Conservation (phyloP, 306 rosid species). For the Fagus sylvatica region DNA sequence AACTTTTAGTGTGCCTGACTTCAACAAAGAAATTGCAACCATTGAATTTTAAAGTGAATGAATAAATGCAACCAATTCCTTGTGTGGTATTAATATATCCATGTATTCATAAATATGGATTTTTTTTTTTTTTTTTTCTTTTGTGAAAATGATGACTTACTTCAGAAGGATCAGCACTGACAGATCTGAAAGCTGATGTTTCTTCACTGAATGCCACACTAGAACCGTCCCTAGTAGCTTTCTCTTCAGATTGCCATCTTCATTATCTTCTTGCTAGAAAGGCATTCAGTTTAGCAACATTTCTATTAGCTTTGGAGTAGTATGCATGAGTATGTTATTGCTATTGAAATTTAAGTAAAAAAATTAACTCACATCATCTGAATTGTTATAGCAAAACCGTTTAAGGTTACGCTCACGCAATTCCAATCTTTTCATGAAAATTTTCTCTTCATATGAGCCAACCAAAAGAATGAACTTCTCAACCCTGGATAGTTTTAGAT, state of each 20-base stretch:
- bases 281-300: not conserved
- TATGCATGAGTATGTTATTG: not conserved
- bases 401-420: slow-evolving; percentile 21
- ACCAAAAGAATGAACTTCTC: slow-evolving; percentile 52
- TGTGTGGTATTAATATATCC: not conserved
- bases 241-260: not conserved
- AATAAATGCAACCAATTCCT: not conserved
- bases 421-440: slow-evolving; percentile 43
- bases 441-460: slow-evolving; percentile 48
- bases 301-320: not conserved
- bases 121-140: not conserved
- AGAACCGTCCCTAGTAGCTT: not conserved
- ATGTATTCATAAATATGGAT: not conserved
- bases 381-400: slow-evolving; percentile 5
- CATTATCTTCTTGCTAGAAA: slow-evolving; percentile 26
- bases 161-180: not conserved
- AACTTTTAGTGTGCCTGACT: too few relatives aligned
- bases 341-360: not conserved
- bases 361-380: slow-evolving; percentile 35
- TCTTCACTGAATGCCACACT: not conserved
- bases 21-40: not conserved
- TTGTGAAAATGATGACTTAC: slow-evolving; percentile 15
- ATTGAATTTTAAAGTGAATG: not conserved
- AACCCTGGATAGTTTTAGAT: slow-evolving; percentile 46
- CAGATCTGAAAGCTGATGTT: not conserved